Base-by-base conservation (phyloP, 257 asterid genomes). In the Coffea canephora region DNA sequence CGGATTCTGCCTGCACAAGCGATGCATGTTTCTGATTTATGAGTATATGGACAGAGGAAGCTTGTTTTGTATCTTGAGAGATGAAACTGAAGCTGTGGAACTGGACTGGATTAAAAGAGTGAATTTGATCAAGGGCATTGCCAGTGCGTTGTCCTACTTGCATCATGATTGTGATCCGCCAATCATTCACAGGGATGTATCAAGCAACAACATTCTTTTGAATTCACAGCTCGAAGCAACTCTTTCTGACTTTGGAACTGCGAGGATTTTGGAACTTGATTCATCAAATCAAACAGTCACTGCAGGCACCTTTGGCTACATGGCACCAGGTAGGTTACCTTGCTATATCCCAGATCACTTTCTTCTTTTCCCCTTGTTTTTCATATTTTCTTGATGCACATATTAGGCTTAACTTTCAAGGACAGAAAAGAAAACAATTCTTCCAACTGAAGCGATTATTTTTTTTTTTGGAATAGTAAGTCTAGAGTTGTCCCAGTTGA, bases 11-110 rank as follows among this genome's bases (percentile, higher is more conserved):
- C 23, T 74, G 49, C 78, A 54, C 36, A 34, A 13, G 19, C 36
- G 25, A 21, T 74, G 54, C 23, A 74, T 55, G 78, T 74, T 74
- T 39, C 23, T 74, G 2, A 21, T 74, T 3, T 74, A 74, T 43
- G 78, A 74, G 78, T 74, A 74, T 54, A 55, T 74, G 69, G 78
- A 74, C 3, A 39, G 69, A 3, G 78, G 78, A 74, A 74, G 78
- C 69, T 36, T 74, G 39, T 55, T 74, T 11, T 55, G 69, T 12
- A 21, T 55, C 0, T 74, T 74, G 39, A 74, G 78, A 25, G 8
- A 74, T 13, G 69, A 74, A 13, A 54, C 49, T 34, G 69, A 74
- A 54, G 69, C 78, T 39, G 21, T 55, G 39, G 69, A 75, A 1
- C 34, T 75, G 55, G 41, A 39, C 39, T 75, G 78, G 78, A 75